Evolutionary conservation across 257 asterid species (phyloP).

Genomic region (Primulina eburnea): DNA sequence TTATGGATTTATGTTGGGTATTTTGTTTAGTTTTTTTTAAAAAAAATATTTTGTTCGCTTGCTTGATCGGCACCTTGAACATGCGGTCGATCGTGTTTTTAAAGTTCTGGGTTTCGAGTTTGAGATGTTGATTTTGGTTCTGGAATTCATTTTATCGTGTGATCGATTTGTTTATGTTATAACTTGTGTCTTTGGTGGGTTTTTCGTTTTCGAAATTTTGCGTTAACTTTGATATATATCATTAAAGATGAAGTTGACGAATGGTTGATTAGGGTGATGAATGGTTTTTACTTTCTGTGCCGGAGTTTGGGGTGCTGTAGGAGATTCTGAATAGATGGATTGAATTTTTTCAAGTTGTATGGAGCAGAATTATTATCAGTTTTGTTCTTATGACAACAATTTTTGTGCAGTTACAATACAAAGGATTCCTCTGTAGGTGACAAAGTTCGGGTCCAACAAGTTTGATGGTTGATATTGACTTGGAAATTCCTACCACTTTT

Average conservation of each 20-base stretch:
- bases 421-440: neutral
- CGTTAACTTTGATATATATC: neutral
- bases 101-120: neutral
- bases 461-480: conserved; percentile 72
- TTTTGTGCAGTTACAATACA: conserved; percentile 1
- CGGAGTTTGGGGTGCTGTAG: too few relatives aligned
- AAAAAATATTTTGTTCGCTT: neutral
- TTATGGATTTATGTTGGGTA: too few relatives aligned
- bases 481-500: conserved; percentile 57
- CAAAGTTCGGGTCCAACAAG: conserved; percentile 25
- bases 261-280: neutral
- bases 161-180: neutral
- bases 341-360: too few relatives aligned
- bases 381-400: conserved; percentile 5
- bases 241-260: too few relatives aligned
- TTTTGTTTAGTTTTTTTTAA: neutral
- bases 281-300: too few relatives aligned
- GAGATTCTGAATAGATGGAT: neutral
- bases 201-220: neutral
- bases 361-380: too few relatives aligned
- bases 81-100: neutral
- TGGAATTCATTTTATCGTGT: neutral
- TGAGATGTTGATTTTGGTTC: neutral
- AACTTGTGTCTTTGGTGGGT: neutral
- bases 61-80: neutral